Conservation (phyloP, 148 eudicot genomes). For the Polygonum maritimum region DNA sequence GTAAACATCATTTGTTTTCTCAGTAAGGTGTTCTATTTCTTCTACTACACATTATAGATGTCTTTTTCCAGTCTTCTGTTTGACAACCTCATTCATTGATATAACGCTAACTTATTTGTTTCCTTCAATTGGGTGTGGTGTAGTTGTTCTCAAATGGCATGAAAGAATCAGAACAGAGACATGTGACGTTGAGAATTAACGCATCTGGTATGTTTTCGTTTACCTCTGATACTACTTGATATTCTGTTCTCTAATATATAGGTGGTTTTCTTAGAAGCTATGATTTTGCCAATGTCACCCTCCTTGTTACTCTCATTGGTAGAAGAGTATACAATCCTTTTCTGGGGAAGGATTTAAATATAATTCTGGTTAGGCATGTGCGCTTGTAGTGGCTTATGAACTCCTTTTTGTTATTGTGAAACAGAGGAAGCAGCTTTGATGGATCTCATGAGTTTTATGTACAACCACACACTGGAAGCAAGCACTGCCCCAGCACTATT, state of each 20-base stretch:
- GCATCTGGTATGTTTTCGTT: slow-evolving; percentile 60
- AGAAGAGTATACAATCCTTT: background rate
- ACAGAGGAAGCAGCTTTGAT: slow-evolving; percentile 86
- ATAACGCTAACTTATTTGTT: background rate
- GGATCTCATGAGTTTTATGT: slow-evolving; percentile 83
- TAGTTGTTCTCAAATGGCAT: slow-evolving; percentile 95
- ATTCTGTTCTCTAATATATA: background rate
- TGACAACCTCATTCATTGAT: background rate
- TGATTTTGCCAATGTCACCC: background rate
- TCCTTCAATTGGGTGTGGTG: slow-evolving; percentile 14
- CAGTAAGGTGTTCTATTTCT: background rate
- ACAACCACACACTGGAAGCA: slow-evolving; percentile 50
- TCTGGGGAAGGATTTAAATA: background rate
- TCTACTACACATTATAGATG: background rate
- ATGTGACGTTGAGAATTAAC: slow-evolving; percentile 78
- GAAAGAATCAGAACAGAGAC: slow-evolving; percentile 97
- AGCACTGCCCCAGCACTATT: slow-evolving; percentile 55
- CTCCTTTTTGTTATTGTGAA: slow-evolving; percentile 13
- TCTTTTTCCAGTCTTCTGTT: background rate
- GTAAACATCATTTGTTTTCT: slow-evolving; percentile 21
- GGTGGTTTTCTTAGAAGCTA: background rate
- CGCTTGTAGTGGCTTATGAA: background rate
- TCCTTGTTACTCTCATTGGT: background rate
- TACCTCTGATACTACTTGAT: background rate
- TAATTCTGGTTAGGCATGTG: background rate